phyloP scores from a whole-genome alignment of 2,329 filamentous ascomycete species.

The Huntiella omanensis region DNA sequence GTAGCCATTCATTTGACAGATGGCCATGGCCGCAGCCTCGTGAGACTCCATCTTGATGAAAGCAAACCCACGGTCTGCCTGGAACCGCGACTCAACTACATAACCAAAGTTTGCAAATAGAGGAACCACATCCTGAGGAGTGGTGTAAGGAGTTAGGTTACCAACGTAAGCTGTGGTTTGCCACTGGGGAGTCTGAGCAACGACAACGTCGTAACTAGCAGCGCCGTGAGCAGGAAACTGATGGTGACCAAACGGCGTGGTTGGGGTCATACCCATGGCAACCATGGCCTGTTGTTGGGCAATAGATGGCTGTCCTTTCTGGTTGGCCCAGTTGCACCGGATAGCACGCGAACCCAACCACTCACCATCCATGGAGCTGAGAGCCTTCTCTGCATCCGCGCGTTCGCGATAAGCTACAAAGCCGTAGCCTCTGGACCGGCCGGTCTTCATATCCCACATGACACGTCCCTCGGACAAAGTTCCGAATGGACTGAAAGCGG shows the following conservation, averaged over 20 bases:
- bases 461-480: constrained; percentile 93
- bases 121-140: constrained; percentile 89
- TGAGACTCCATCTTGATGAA: constrained; percentile 99
- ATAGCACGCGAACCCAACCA: constrained; percentile 97
- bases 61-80: constrained; percentile 91
- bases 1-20: constrained; percentile 94
- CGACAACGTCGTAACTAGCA: constrained; percentile 94
- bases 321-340: constrained; percentile 99
- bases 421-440: constrained; percentile 87
- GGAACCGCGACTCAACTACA: constrained; percentile 92
- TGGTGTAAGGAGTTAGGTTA: constrained; percentile 93
- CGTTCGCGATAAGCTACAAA: constrained; percentile 96
- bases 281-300: constrained; percentile 95
- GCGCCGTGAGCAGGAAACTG: constrained; percentile 95
- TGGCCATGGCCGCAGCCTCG: constrained; percentile 95
- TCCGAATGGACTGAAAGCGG: constrained; percentile 92
- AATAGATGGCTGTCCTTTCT: constrained; percentile 98
- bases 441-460: constrained; percentile 99
- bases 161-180: constrained; percentile 98
- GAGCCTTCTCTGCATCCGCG: constrained; percentile 79
- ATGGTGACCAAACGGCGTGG: constrained; percentile 88
- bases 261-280: constrained; percentile 94
- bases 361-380: constrained; percentile 97
- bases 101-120: constrained; percentile 98
- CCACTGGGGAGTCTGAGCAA: constrained; percentile 88